These are phyloP conservation scores for Saccharomycopsis amapae DNA, from an alignment of 805 yeast species.

Conservation along the genomic window DNA sequence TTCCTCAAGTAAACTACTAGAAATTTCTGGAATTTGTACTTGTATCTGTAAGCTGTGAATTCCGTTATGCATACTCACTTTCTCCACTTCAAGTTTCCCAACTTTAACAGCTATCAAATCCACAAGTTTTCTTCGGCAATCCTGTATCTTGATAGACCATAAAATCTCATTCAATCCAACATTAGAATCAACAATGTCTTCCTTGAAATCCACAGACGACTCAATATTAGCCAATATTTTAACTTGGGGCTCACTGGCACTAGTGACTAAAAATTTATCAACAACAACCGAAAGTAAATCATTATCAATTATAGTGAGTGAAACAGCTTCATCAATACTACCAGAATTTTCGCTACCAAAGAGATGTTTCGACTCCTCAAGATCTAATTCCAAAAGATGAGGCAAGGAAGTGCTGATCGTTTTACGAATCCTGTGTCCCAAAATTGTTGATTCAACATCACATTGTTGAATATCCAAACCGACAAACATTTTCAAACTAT, in stretches of 20 bases:
- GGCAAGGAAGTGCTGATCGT: no score
- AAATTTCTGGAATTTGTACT: neutral
- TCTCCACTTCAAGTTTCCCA: neutral
- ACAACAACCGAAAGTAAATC: neutral
- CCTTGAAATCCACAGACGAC: neutral
- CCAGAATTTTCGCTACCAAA: neutral
- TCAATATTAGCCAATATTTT: neutral
- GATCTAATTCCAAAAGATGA: no score
- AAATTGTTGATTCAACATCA: neutral
- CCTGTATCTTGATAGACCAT: neutral
- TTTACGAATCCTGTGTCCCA: no score
- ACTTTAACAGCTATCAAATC: neutral
- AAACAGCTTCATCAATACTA: neutral
- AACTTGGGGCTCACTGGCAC: neutral
- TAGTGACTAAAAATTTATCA: constrained; percentile 1
- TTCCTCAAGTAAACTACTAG: neutral
- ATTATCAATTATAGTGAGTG: constrained; percentile 1
- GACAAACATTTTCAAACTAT: no score
- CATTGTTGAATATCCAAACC: neutral
- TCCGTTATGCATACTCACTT: neutral
- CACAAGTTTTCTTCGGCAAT: neutral
- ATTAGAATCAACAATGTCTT: neutral
- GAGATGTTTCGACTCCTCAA: neutral
- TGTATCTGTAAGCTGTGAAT: neutral
- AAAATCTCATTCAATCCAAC: neutral